phyloP scores from a whole-genome alignment of 768 basidiomycete species.

The Suillus sp. region DNA sequence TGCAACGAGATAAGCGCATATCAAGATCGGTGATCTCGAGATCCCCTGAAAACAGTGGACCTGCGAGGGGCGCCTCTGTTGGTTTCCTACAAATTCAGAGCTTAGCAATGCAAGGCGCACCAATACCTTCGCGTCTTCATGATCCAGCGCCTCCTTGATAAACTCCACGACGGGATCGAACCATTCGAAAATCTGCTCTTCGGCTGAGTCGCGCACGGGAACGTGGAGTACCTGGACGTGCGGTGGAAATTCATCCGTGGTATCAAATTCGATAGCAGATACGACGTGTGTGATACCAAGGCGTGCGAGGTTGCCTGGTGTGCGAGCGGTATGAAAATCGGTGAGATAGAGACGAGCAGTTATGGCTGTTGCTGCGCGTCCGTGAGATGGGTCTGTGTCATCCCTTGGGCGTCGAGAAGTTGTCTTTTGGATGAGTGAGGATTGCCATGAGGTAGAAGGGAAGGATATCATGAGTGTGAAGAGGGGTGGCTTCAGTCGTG shows the following conservation, averaged over 20 bases:
- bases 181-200: conserved; percentile 46
- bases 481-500: background rate
- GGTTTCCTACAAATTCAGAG: conserved; percentile 5
- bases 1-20: conserved; percentile 69
- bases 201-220: conserved; percentile 42
- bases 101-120: conserved; percentile 37
- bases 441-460: conserved; percentile 32
- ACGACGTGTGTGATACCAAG: conserved; percentile 77
- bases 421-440: conserved; percentile 27
- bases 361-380: conserved; percentile 35
- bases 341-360: conserved; percentile 62
- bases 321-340: conserved; percentile 56
- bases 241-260: conserved; percentile 25
- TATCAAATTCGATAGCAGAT: conserved; percentile 56
- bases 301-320: conserved; percentile 46
- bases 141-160: conserved; percentile 49
- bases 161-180: conserved; percentile 53
- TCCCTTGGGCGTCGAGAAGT: conserved; percentile 18
- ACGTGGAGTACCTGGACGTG: conserved; percentile 55
- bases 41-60: conserved; percentile 80
- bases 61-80: conserved; percentile 34
- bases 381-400: conserved; percentile 15
- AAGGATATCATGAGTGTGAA: conserved; percentile 33
- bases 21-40: conserved; percentile 73
- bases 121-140: conserved; percentile 47